Evolutionary conservation across 2,329 filamentous ascomycete genomes (phyloP).

Genomic region (Phialophora expanda): DNA sequence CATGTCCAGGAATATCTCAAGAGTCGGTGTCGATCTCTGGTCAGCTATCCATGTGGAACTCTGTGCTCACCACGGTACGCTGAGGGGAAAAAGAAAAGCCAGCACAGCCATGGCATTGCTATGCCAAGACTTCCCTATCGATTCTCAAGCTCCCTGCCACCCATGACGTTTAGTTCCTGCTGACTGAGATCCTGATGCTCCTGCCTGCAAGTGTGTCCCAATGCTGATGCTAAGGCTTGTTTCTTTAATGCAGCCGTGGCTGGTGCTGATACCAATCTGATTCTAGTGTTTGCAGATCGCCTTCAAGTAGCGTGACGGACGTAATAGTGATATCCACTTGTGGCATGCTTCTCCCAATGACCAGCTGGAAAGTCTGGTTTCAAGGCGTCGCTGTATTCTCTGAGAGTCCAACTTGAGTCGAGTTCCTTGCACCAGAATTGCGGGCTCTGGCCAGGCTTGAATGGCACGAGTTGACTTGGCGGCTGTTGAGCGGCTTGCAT

Average conservation of each 20-base stretch:
- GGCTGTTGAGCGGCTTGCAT: slow-evolving; percentile 32
- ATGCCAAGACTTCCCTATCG: neutral
- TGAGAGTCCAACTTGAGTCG: slow-evolving; percentile 45
- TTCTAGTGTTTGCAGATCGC: neutral
- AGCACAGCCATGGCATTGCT: neutral
- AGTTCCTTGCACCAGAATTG: slow-evolving; percentile 47
- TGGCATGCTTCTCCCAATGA: slow-evolving; percentile 38
- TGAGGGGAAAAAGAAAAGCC: neutral
- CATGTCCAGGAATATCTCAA: neutral
- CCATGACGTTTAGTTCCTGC: neutral
- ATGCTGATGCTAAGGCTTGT: neutral
- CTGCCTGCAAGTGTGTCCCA: neutral
- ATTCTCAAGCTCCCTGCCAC: neutral
- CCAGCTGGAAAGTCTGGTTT: slow-evolving; percentile 37
- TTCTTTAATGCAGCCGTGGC: neutral
- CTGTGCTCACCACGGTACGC: neutral
- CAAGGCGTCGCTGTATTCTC: slow-evolving; percentile 39
- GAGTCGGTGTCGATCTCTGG: neutral
- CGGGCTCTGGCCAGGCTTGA: slow-evolving; percentile 41
- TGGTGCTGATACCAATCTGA: neutral
- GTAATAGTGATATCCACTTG: slow-evolving; percentile 39
- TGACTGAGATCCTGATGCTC: neutral
- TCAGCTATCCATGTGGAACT: neutral
- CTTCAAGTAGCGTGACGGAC: slow-evolving; percentile 33
- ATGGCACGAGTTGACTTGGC: slow-evolving; percentile 42